Evolutionary conservation across 371 early-diverging fungal genomes (phyloP).

Genomic region (Furculomyces boomerangus): DNA sequence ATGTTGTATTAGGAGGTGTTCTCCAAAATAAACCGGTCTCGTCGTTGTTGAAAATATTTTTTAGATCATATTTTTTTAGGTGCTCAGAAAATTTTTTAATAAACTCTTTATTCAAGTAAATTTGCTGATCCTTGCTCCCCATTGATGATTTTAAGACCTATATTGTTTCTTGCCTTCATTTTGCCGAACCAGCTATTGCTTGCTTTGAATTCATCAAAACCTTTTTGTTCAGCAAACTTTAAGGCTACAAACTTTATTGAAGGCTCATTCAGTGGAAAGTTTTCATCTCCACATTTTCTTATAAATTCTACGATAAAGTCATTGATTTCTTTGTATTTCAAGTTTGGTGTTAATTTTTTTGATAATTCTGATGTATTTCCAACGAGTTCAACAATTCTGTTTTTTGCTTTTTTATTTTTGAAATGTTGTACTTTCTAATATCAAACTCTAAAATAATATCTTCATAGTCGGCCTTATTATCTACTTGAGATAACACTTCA

Average conservation of each 20-base stretch:
- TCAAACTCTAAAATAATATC: not conserved
- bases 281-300: not conserved
- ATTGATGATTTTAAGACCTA: not conserved
- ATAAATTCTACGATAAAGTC: not conserved
- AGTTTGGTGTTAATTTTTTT: not conserved
- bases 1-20: not conserved
- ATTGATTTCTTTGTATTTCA: not conserved
- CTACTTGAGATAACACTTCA: not conserved
- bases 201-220: not conserved
- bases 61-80: not conserved
- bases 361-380: not conserved
- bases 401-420: not conserved
- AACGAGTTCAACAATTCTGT: not conserved
- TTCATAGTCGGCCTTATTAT: not conserved
- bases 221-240: not conserved
- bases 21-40: not conserved
- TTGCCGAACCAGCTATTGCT: not conserved
- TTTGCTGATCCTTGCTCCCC: not conserved
- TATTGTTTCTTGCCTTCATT: not conserved
- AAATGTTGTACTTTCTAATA: not conserved
- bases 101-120: not conserved
- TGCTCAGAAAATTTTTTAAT: not conserved
- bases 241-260: not conserved
- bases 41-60: not conserved
- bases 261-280: not conserved